Conservation (phyloP, 306 rosid species). For the Glycine latifolia region DNA sequence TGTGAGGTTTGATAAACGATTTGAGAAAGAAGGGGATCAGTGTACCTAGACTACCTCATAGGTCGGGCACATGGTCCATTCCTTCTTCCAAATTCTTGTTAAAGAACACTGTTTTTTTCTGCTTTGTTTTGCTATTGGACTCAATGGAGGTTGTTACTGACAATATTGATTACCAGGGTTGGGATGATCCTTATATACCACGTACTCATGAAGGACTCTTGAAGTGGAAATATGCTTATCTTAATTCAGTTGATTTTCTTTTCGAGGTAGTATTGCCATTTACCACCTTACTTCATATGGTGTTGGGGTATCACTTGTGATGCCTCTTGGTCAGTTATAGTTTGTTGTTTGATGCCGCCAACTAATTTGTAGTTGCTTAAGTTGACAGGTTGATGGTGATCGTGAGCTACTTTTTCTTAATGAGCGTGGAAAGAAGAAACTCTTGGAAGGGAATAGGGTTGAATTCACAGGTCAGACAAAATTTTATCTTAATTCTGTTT, state of each 20-base stretch:
- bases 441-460: conserved; percentile 91
- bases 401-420: conserved; percentile 70
- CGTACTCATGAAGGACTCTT: conserved; percentile 98
- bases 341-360: conserved; percentile 19
- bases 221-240: conserved; percentile 90
- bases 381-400: conserved; percentile 75
- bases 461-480: conserved; percentile 69
- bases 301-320: conserved; percentile 35
- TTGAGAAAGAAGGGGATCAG: conserved; percentile 37
- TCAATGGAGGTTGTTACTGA: conserved; percentile 34
- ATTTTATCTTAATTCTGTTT: not conserved
- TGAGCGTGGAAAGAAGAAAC: conserved; percentile 94
- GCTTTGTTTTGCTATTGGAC: conserved; percentile 27
- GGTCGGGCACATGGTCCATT: conserved; percentile 37
- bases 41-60: conserved; percentile 32
- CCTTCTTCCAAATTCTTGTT: conserved; percentile 40
- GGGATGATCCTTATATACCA: conserved; percentile 98
- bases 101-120: not conserved
- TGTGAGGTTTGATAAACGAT: not conserved
- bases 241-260: conserved; percentile 97
- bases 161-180: conserved; percentile 71
- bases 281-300: conserved; percentile 26
- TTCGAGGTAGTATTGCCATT: conserved; percentile 72
- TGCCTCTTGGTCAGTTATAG: conserved; percentile 19
- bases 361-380: conserved; percentile 49